Evolutionary conservation across 768 basidiomycete genomes (phyloP).

Genomic region (Lactarius sp.): DNA sequence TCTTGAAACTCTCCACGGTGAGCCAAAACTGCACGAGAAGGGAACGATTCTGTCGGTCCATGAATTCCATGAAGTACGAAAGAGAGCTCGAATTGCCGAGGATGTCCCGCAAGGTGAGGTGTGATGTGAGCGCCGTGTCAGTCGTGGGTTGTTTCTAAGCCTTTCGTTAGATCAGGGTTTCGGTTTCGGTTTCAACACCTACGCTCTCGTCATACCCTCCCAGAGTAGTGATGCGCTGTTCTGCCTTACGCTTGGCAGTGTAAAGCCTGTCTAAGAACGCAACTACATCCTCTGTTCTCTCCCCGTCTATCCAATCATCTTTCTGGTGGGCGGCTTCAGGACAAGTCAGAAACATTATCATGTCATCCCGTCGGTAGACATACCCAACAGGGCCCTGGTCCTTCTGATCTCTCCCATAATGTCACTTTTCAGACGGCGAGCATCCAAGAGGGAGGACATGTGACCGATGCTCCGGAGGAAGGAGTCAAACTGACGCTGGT

Average conservation of each 20-base stretch:
- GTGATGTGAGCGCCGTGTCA: conserved; percentile 41
- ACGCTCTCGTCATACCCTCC: conserved; percentile 68
- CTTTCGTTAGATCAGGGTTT: background rate
- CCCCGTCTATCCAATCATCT: conserved; percentile 84
- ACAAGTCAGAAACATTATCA: background rate
- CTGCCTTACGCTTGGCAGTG: conserved; percentile 82
- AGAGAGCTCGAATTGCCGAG: conserved; percentile 85
- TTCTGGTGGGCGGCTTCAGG: conserved; percentile 73
- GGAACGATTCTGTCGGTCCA: conserved; percentile 85
- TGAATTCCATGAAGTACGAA: conserved; percentile 97
- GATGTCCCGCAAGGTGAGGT: conserved; percentile 67
- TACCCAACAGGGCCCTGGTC: conserved; percentile 70
- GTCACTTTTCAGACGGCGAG: conserved; percentile 86
- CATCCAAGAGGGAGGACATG: conserved; percentile 81
- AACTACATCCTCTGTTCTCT: conserved; percentile 78
- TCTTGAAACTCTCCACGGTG: conserved; percentile 96
- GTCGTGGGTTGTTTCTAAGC: conserved; percentile 37
- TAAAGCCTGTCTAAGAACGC: conserved; percentile 86
- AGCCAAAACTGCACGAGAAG: conserved; percentile 95
- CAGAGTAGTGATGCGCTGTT: conserved; percentile 76
- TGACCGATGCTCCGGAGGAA: conserved; percentile 83
- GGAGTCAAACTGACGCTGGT: conserved; percentile 80
- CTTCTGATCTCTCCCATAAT: conserved; percentile 86
- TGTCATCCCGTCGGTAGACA: conserved; percentile 15
- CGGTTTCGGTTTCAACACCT: conserved; percentile 26